These are phyloP conservation scores for Candida jianshihensis DNA, from an alignment of 805 yeast species.

Conservation along the genomic window DNA sequence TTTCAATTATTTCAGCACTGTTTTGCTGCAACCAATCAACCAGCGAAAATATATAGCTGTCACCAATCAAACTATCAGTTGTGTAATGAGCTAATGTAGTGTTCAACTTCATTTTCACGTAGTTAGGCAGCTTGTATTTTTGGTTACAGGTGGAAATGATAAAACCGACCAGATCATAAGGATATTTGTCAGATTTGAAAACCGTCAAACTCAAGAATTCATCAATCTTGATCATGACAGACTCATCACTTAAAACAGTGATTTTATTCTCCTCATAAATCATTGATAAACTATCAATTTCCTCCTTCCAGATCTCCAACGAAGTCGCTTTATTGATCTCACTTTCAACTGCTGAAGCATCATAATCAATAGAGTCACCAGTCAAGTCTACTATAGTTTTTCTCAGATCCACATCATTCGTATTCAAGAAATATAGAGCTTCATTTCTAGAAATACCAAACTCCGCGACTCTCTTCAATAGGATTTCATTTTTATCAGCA, in stretches of 20 bases:
- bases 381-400: conserved; percentile 46
- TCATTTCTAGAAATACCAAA: conserved; percentile 71
- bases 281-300: conserved; percentile 57
- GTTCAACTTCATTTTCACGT: conserved; percentile 55
- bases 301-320: conserved; percentile 62
- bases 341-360: conserved; percentile 5
- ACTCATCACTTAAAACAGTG: conserved; percentile 19
- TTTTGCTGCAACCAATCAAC: conserved; percentile 74
- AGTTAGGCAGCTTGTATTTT: conserved; percentile 53
- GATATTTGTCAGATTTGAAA: conserved; percentile 50
- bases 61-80: conserved; percentile 49
- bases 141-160: conserved; percentile 37
- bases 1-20: conserved; percentile 46
- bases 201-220: conserved; percentile 28
- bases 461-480: conserved; percentile 48
- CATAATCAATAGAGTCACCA: conserved; percentile 25
- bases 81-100: conserved; percentile 40
- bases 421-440: conserved; percentile 41
- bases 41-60: conserved; percentile 59
- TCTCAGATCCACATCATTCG: conserved; percentile 37
- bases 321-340: conserved; percentile 8
- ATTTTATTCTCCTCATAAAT: conserved; percentile 39
- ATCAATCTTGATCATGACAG: conserved; percentile 13
- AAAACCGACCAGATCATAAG: conserved; percentile 63
- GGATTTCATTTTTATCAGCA: conserved; percentile 46